Percentiles rank a stretch among this genome's conserved stretches.
Conservation (phyloP, 345 rosid species). For the Leavenworthia alabamica region DNA sequence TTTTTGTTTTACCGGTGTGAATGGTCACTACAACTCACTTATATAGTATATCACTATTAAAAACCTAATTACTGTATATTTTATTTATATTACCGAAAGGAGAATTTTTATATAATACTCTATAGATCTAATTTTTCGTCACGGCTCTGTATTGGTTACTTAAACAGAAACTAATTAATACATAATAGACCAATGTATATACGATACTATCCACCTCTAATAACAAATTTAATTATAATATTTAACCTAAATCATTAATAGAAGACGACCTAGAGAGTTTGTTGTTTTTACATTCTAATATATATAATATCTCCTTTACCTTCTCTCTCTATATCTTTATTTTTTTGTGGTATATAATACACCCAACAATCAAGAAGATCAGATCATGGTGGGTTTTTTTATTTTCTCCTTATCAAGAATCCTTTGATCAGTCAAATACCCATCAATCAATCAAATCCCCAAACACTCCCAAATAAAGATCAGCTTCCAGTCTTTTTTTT, state of each 20-base stretch:
- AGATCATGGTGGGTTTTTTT: slow-evolving; percentile 46
- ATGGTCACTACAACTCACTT: not conserved
- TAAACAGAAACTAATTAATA: not conserved
- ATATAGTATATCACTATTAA: not conserved
- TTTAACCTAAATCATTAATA: slow-evolving; percentile 5
- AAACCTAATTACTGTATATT: not conserved
- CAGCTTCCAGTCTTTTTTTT: slow-evolving; percentile 15
- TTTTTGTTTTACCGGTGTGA: not conserved
- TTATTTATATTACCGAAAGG: not conserved
- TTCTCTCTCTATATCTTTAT: slow-evolving; percentile 19
- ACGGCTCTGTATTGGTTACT: not conserved
- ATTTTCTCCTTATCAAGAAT: slow-evolving; percentile 43
- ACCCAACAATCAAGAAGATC: slow-evolving; percentile 59
- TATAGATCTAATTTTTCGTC: not conserved
- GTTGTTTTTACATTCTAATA: slow-evolving; percentile 10
- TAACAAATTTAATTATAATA: not conserved
- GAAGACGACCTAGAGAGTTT: slow-evolving; percentile 23
- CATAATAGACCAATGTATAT: no score
- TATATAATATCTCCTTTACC: slow-evolving; percentile 33
- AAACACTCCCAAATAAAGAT: slow-evolving; percentile 28
- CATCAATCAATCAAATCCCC: slow-evolving; percentile 72
- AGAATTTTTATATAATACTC: not conserved
- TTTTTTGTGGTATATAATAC: slow-evolving; percentile 30
- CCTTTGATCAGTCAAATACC: slow-evolving; percentile 58
- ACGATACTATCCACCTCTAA: not conserved